phyloP scores from a whole-genome alignment of 345 rosid species.

The Ceriops decandra region DNA sequence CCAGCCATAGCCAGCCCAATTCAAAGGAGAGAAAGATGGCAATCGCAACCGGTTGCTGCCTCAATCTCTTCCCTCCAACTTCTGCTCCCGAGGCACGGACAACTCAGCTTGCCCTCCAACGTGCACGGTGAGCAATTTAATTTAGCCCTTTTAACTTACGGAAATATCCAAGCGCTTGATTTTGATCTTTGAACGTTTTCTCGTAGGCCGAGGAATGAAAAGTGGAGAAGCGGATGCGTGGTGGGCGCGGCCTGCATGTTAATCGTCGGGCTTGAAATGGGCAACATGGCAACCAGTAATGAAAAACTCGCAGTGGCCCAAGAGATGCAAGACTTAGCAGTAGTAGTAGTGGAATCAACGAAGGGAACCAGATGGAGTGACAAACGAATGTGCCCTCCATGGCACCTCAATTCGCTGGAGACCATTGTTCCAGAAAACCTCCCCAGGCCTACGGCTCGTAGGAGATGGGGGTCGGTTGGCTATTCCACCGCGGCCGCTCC shows the following conservation, averaged over 20 bases:
- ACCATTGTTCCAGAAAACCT: constrained; percentile 41
- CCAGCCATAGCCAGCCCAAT: neutral
- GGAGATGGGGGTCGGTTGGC: constrained; percentile 19
- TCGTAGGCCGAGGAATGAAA: constrained; percentile 19
- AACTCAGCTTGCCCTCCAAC: no score
- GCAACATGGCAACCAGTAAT: no score
- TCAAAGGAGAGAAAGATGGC: constrained; percentile 29
- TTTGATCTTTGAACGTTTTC: neutral
- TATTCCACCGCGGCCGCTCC: constrained; percentile 12
- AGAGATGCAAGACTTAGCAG: neutral
- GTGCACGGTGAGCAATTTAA: neutral
- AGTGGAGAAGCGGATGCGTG: constrained; percentile 27
- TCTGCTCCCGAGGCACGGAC: constrained; percentile 2
- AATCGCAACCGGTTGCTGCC: constrained; percentile 35
- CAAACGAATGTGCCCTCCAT: constrained; percentile 34
- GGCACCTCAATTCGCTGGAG: constrained; percentile 36
- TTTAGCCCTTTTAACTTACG: neutral
- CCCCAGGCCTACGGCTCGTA: constrained; percentile 33
- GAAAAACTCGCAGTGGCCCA: neutral
- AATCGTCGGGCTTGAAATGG: constrained; percentile 27
- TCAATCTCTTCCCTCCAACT: constrained; percentile 39
- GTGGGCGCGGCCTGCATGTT: constrained; percentile 31
- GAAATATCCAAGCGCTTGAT: neutral
- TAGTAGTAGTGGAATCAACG: neutral
- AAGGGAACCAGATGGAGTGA: constrained; percentile 32